phyloP scores from a whole-genome alignment of 2,329 filamentous ascomycete species.

The Orbilia oligospora region DNA sequence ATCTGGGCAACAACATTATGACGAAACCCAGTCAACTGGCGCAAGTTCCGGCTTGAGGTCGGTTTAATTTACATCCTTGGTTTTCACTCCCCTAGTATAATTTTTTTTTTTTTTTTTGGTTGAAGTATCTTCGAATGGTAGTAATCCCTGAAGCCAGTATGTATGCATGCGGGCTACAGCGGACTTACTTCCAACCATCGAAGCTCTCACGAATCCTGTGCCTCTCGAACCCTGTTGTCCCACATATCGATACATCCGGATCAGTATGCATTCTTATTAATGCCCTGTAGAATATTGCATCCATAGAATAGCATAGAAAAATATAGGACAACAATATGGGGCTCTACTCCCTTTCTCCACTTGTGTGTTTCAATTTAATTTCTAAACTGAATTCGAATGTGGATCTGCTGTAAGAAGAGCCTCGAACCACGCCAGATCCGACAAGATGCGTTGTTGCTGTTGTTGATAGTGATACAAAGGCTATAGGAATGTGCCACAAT shows the following conservation, averaged over 20 bases:
- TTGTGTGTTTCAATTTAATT: too few relatives aligned
- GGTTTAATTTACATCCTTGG: too few relatives aligned
- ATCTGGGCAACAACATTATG: neutral
- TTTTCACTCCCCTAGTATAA: neutral
- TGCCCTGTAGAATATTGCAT: slow-evolving; percentile 19
- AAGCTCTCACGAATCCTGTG: neutral
- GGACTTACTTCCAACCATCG: neutral
- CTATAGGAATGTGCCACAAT: neutral
- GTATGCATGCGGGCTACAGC: neutral
- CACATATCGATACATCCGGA: too few relatives aligned
- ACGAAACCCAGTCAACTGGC: neutral
- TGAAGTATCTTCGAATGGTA: neutral
- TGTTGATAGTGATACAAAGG: neutral
- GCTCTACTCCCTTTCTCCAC: neutral
- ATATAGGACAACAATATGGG: neutral
- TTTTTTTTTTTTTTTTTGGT: neutral
- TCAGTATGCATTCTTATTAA: neutral
- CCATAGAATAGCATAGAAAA: slow-evolving; percentile 24
- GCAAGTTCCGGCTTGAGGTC: neutral
- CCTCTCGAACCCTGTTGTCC: neutral
- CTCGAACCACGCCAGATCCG: too few relatives aligned
- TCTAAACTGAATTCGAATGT: too few relatives aligned
- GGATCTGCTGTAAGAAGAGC: too few relatives aligned
- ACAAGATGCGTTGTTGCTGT: neutral
- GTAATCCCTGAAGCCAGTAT: neutral